Base-by-base conservation (phyloP, 208 protist species). In the Naegleria lovaniensis region DNA sequence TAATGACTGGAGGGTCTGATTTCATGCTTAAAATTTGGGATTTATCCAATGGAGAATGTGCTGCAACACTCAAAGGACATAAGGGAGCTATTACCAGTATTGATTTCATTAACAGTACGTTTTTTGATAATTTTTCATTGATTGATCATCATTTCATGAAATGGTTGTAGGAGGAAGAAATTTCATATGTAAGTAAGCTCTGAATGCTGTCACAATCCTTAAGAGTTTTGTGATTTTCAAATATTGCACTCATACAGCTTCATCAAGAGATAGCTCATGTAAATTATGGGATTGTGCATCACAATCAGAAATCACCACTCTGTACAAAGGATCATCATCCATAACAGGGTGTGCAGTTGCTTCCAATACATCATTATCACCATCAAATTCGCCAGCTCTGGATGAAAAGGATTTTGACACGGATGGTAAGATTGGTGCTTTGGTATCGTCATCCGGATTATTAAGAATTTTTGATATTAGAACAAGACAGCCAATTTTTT, bases 261-360 rank as follows among this genome's bases (percentile, higher is more conserved):
- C 83, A 58, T 88, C 85, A 38, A 88, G 85, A 88, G 85, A 88
- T 88, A 43, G 85, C 16, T 43, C 85, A 38, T 29, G 19, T 58
- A 29, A 39, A 39, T 58, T 88, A 38, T 88, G 85, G 85, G 85
- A 88, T 19, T 88, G 85, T 38, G 85, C 85, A 11, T 43, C 85
- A 39, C 85, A 88, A 88, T 58, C 41, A 43, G 43, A 51, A 38
- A 88, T 88, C n/a, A 58, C 85, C 38, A 88, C 39, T 38, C 9
- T 88, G 11, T n/a, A 39, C 36, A 38, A 52, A 36, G 33, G 16
- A 25, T n/a, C 13, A 22, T 36, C 11, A 19, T 13, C 9, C 5
- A n/a, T 39, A 58, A 39, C 41, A 6, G 4, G 6, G 11, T 58
- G 43, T 58, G 19, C n/a, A 16, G 41, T 51, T 33, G 43, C 25